These are phyloP conservation scores for Fusarium buharicum DNA, from an alignment of 2,329 filamentous ascomycete genomes.

Conservation along the genomic window DNA sequence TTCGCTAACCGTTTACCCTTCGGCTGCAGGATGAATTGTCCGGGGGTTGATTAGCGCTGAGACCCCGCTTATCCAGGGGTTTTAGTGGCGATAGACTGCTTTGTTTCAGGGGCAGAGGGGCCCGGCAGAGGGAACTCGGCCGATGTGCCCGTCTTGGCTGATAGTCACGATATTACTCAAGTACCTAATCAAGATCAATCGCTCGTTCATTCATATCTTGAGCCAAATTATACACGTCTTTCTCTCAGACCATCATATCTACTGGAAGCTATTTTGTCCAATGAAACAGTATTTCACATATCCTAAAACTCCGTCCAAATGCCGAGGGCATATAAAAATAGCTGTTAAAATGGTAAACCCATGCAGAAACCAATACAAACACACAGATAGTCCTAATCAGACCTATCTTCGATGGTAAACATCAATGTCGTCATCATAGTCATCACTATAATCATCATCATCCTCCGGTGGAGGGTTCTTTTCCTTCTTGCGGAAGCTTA, in stretches of 20 bases:
- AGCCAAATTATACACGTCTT: slow-evolving; percentile 21
- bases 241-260: slow-evolving; percentile 16
- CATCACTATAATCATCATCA: slow-evolving; percentile 45
- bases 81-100: slow-evolving; percentile 25
- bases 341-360: slow-evolving; percentile 16
- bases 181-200: neutral
- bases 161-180: neutral
- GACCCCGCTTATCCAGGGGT: slow-evolving; percentile 36
- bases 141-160: slow-evolving; percentile 12
- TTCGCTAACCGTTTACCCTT: slow-evolving; percentile 23
- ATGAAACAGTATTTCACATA: slow-evolving; percentile 1
- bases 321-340: slow-evolving; percentile 16
- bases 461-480: slow-evolving; percentile 36
- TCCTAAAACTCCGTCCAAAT: slow-evolving; percentile 22
- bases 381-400: slow-evolving; percentile 11
- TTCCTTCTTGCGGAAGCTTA: slow-evolving; percentile 57
- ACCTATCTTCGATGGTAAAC: slow-evolving; percentile 36
- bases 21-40: slow-evolving; percentile 19
- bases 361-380: slow-evolving; percentile 10
- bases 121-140: neutral
- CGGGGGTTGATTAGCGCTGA: slow-evolving; percentile 29
- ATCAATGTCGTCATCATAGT: slow-evolving; percentile 40
- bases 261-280: slow-evolving; percentile 18
- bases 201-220: slow-evolving; percentile 19
- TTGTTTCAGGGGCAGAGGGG: slow-evolving; percentile 23